These are phyloP conservation scores for Aphanoascus verrucosus DNA, from an alignment of 2,329 filamentous ascomycete genomes.

Conservation along the genomic window DNA sequence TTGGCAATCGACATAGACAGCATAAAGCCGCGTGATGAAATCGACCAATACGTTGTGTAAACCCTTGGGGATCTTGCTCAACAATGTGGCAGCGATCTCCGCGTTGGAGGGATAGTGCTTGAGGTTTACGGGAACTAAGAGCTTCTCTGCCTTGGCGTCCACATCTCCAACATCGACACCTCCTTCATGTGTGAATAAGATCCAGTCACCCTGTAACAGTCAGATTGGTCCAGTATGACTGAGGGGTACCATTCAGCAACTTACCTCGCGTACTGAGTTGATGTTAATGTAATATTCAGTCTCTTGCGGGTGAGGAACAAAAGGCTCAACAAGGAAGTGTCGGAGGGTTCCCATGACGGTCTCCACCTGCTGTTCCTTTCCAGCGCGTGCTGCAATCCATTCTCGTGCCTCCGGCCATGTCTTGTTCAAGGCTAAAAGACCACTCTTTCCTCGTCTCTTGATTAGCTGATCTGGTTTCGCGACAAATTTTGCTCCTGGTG, in stretches of 20 bases:
- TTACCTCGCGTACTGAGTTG: constrained; percentile 98
- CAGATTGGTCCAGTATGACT: neutral
- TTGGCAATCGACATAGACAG: constrained; percentile 98
- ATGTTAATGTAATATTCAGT: constrained; percentile 99
- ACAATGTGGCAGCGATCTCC: constrained; percentile 70
- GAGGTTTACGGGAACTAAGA: constrained; percentile 92
- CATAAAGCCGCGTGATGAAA: constrained; percentile 97
- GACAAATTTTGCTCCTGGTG: constrained; percentile 77
- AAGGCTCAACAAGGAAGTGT: constrained; percentile 96
- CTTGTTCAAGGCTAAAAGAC: constrained; percentile 93
- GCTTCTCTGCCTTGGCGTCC: constrained; percentile 96
- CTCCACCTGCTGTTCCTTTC: constrained; percentile 89
- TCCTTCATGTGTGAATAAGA: constrained; percentile 98
- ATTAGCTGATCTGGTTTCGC: constrained; percentile 99
- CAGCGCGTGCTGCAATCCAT: constrained; percentile 86
- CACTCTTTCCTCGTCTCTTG: constrained; percentile 99
- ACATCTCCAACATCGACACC: constrained; percentile 99
- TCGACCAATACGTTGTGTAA: constrained; percentile 97
- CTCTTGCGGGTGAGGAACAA: constrained; percentile 87
- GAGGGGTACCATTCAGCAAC: constrained; percentile 32
- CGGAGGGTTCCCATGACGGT: constrained; percentile 76
- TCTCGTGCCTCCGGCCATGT: constrained; percentile 85
- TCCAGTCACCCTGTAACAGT: constrained; percentile 79
- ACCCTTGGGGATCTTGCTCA: constrained; percentile 89
- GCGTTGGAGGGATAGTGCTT: constrained; percentile 91